Base-by-base conservation (phyloP, 495 filamentous ascomycete genomes). In the Tetracladium setigerum region DNA sequence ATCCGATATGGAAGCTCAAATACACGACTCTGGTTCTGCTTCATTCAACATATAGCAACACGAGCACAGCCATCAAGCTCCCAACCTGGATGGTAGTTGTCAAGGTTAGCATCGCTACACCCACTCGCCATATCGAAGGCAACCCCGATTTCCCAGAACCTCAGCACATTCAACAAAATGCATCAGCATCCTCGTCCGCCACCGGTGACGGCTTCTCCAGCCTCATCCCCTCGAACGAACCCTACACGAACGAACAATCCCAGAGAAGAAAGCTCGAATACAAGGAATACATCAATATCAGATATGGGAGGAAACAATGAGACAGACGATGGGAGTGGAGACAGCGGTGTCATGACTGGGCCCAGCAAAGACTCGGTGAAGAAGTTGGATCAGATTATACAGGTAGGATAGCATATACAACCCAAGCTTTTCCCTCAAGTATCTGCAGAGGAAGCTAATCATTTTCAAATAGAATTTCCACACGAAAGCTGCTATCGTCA, bases 321-420 rank as follows among this genome's bases (percentile, higher is more conserved):
- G 7, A 43, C 32, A 48, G 58, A 61, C 50, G 52, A 57, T 15
- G 55, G 52, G 8, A 55, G 52, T 55, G 58, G 49, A 12, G 58
- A 47, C 55, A 53, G 71, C 61, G 70, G 73, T 40, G 60, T 68
- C 22, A 71, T 67, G 16, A 58, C 67, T 62, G 54, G 72, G 56
- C 54, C 71, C 52, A 71, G 62, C 61, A 74, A 70, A 58, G 84
- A 87, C 44, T 76, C 78, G 14, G 62, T 86, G 57, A 74, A 74
- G 58, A 91, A 89, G 62, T 69, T 95, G 50, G 89, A 87, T 58
- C 89, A 95, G 71, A 87, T 95, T 53, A 82, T 95, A 54, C 84
- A 90, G 76, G 89, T 92, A 74, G 37, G 76, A 60, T 31, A 31
- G 17, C 33, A 39, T 30, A 27, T 18, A 39, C 17, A n/a, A 48